Evolutionary conservation across 805 yeast genomes (phyloP).

Genomic region (Saturnispora silvae): DNA sequence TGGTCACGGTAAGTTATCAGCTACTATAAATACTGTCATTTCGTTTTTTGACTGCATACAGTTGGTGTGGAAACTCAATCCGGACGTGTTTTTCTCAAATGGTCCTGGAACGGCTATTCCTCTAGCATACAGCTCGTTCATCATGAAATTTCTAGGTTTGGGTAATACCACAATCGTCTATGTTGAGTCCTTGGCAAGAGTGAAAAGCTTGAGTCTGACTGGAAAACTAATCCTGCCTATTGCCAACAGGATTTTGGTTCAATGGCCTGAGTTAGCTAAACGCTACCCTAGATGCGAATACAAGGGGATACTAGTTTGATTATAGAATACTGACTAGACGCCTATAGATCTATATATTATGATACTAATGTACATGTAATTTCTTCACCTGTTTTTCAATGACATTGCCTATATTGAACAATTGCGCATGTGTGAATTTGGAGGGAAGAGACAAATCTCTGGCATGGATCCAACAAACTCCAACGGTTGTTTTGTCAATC

Average conservation of each 20-base stretch:
- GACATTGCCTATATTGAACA: constrained; percentile 37
- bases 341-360: too few species aligned
- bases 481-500: constrained; percentile 33
- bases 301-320: constrained; percentile 49
- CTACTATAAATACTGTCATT: constrained; percentile 24
- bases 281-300: constrained; percentile 55
- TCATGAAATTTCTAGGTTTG: constrained; percentile 37
- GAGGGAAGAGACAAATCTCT: constrained; percentile 14
- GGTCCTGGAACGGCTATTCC: constrained; percentile 84
- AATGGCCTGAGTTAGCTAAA: constrained; percentile 61
- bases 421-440: constrained; percentile 34
- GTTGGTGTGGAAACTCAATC: constrained; percentile 12
- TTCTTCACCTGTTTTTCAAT: constrained; percentile 45
- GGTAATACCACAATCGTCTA: constrained; percentile 55
- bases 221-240: constrained; percentile 66
- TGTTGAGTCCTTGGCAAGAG: constrained; percentile 82
- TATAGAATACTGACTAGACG: too few species aligned
- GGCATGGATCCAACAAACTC: constrained; percentile 40
- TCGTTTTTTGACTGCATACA: constrained; percentile 22
- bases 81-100: constrained; percentile 36
- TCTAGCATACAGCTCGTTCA: constrained; percentile 45
- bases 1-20: constrained; percentile 25
- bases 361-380: too few species aligned
- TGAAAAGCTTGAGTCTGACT: constrained; percentile 59
- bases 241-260: constrained; percentile 73